Percentiles rank a stretch among this genome's conserved stretches.
phyloP scores from a whole-genome alignment of 2,329 filamentous ascomycete species.

The Exophiala sp. region DNA sequence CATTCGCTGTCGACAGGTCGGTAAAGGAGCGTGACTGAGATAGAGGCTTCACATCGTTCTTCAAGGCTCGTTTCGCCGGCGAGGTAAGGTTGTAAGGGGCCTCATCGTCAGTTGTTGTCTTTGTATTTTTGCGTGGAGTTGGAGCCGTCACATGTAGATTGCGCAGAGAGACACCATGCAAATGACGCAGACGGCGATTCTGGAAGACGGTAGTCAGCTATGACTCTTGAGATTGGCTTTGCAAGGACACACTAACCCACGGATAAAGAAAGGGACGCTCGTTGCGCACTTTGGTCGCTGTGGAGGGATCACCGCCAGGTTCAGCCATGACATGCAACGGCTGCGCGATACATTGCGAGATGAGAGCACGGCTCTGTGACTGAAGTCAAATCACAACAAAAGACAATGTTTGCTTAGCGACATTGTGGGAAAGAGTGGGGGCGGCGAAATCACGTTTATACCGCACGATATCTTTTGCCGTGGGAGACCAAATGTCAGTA shows the following conservation, averaged over 20 bases:
- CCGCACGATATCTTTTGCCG: background rate
- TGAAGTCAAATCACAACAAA: slow-evolving; percentile 1
- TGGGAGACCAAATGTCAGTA: background rate
- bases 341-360: slow-evolving; percentile 16
- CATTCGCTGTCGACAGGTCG: slow-evolving; percentile 16
- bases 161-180: slow-evolving; percentile 80
- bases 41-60: slow-evolving; percentile 47
- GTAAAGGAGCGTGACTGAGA: slow-evolving; percentile 58
- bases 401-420: background rate
- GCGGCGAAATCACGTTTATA: background rate
- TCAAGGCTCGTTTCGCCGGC: slow-evolving; percentile 61
- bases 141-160: slow-evolving; percentile 69
- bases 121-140: slow-evolving; percentile 49
- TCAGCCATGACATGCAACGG: slow-evolving; percentile 16
- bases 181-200: slow-evolving; percentile 84
- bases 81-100: slow-evolving; percentile 64
- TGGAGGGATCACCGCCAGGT: slow-evolving; percentile 10
- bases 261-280: slow-evolving; percentile 51
- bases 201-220: slow-evolving; percentile 36
- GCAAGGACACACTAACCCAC: slow-evolving; percentile 38
- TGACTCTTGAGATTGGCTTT: background rate
- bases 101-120: slow-evolving; percentile 73
- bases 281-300: slow-evolving; percentile 19
- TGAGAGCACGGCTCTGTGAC: background rate
- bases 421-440: background rate